phyloP scores from a whole-genome alignment of 345 rosid genomes.

The Ceriops decandra region DNA sequence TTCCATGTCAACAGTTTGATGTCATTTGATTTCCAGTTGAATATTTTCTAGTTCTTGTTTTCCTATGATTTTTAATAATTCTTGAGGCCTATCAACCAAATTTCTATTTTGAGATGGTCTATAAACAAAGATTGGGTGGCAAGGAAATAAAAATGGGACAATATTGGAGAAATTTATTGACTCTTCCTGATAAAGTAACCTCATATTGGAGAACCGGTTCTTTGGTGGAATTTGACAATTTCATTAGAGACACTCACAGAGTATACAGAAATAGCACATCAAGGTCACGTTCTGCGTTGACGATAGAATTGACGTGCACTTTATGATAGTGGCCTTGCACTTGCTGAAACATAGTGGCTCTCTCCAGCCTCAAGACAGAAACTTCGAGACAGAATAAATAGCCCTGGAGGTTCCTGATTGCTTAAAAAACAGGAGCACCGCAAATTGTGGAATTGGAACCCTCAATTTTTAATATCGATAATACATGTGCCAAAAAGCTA shows the following conservation, averaged over 20 bases:
- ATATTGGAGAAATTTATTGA: conserved; percentile 27
- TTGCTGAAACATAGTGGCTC: conserved; percentile 21
- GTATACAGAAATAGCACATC: conserved; percentile 6
- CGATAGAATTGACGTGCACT: conserved; percentile 27
- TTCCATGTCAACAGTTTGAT: neutral
- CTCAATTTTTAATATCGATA: neutral
- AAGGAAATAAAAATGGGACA: too few species aligned
- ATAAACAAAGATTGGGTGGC: too few species aligned
- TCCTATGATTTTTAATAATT: neutral
- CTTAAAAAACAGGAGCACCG: neutral
- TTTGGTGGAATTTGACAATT: conserved; percentile 7
- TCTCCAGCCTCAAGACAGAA: conserved; percentile 51
- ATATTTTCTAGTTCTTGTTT: neutral
- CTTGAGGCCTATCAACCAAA: neutral
- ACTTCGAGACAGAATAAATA: conserved; percentile 1
- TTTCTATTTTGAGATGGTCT: too few species aligned
- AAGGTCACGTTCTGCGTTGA: conserved; percentile 15
- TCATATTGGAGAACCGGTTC: conserved; percentile 32
- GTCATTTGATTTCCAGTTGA: neutral
- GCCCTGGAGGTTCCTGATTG: too few species aligned
- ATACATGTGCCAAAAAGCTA: neutral
- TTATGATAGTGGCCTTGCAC: conserved; percentile 45
- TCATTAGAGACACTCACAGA: neutral
- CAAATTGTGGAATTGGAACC: neutral
- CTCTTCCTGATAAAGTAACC: conserved; percentile 53